Evolutionary conservation across 495 filamentous ascomycete species (phyloP), one percentile per base, ranked within the genome.

Genomic region (Xylaria telfairii): DNA sequence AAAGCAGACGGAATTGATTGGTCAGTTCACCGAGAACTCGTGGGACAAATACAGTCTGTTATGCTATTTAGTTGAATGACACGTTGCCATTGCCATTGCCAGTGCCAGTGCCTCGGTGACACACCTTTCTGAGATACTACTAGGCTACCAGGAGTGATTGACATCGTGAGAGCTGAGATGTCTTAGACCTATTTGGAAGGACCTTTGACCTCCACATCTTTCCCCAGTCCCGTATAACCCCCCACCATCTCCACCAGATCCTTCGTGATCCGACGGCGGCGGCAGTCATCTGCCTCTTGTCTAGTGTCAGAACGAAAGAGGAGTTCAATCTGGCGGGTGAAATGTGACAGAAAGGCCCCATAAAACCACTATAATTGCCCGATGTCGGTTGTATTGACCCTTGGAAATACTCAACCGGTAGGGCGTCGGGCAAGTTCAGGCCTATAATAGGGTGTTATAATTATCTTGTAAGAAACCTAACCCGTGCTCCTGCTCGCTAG

Each of bases 231-330:
- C 26, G 21, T 28, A 60, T n/a, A n/a, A n/a, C 30, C 65, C 65
- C 66, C 66, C 49, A 66, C 64, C 41, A 46, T 57, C 51, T 60
- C 66, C 66, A 68, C 66, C 26, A 3, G 34, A 67, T 44, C 39
- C 24, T 42, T 47, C 65, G 12, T 28, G 42, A 49, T 30, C 41
- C 19, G 51, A 46, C 17, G 21, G 56, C 30, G 7, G 39, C 42
- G 32, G 42, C 21, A 62, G 67, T 62, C 54, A 69, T 49, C 56
- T 51, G 56, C 34, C 54, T 49, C 7, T n/a, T 44, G n/a, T n/a
- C 24, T 34, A 13, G 19, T 26, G n/a, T 34, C 6, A 37, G 30
- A 47, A 41, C 15, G 26, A 21, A 34, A 28, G 65, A 44, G 46
- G 24, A 28, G 49, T 59, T 21, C 19, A 57, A 57, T 30, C 28